Evolutionary conservation across 495 filamentous ascomycete genomes (phyloP), one percentile per base, ranked within the genome.

Genomic region (Penicillium coprophilum): DNA sequence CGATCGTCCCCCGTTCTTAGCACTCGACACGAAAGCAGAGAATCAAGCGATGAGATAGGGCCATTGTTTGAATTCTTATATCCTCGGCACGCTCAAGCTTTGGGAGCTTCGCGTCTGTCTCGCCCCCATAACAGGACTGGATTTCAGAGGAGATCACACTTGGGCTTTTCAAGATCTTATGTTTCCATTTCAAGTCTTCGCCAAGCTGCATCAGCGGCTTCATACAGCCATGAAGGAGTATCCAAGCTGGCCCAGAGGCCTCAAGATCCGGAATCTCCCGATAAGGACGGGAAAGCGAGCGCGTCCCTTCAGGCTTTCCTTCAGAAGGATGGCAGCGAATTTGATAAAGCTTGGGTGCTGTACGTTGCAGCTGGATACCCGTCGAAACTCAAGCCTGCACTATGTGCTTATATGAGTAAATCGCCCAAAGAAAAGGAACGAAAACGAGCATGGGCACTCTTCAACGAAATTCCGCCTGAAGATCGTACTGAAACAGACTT

Each of bases 51-150:
- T 52, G 27, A 52, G 40, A 53, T 53, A 34, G 28, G 61, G n/a
- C 67, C 69, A 6, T 58, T 71, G 30, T 69, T 78, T 30, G 76
- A 77, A 20, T 79, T 77, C 43, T 58, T 77, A n/a, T 79, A 74
- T 32, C 73, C 75, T 17, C 61, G 45, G 32, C 55, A 53, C 30
- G 56, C 68, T 7, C 70, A 68, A 50, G 43, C 66, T 7, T 60
- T 61, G 51, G 51, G 54, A 11, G 59, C 41, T 6, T 65, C 61
- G 2, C 67, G 64, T 36, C 46, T 69, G 6, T 55, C 65, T 45
- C 67, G 61, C 8, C 36, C 64, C 5, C 50, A 65, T 15, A 74
- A 53, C 46, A 62, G 65, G 43, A 54, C 69, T 38, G 54, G 60
- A 12, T 45, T 67, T 41, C 73, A 72, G 28, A 71, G 59, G 38